phyloP scores from a whole-genome alignment of 1,284 basidiomycete species.

The Boletus mariae region DNA sequence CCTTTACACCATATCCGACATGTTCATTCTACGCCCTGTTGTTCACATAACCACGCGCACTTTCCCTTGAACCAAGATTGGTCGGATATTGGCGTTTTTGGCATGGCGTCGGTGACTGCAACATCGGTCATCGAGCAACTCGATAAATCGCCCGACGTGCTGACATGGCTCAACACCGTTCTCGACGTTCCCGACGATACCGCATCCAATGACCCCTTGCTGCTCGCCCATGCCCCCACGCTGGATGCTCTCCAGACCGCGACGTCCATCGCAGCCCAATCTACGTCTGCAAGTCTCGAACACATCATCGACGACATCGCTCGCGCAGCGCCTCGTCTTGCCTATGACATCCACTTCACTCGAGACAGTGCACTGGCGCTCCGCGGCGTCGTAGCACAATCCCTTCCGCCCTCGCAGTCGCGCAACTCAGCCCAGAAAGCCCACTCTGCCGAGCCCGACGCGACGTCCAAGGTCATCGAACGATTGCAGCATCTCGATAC shows the following conservation, averaged over 20 bases:
- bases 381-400: slow-evolving; percentile 56
- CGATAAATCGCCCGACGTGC: slow-evolving; percentile 45
- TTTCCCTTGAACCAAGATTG: too few species aligned
- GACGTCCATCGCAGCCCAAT: slow-evolving; percentile 81
- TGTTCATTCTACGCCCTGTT: too few species aligned
- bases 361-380: slow-evolving; percentile 82
- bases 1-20: slow-evolving; percentile 69
- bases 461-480: slow-evolving; percentile 64
- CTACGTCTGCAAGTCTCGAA: slow-evolving; percentile 82
- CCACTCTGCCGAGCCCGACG: slow-evolving; percentile 25
- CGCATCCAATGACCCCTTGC: slow-evolving; percentile 4
- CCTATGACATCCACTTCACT: slow-evolving; percentile 94
- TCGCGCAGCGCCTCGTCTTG: slow-evolving; percentile 79
- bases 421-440: not conserved
- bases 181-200: slow-evolving; percentile 38
- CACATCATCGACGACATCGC: slow-evolving; percentile 87
- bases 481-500: slow-evolving; percentile 76
- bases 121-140: slow-evolving; percentile 33
- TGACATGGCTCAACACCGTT: slow-evolving; percentile 64
- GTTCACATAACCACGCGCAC: too few species aligned
- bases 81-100: too few species aligned
- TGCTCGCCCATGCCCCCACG: slow-evolving; percentile 18
- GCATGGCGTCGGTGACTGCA: slow-evolving; percentile 28
- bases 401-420: slow-evolving; percentile 48
- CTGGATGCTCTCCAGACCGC: slow-evolving; percentile 48